A percentile compares a stretch with the other conserved stretches of the same genome.
phyloP scores from a whole-genome alignment of 345 rosid species.

The Lumnitzera racemosa region DNA sequence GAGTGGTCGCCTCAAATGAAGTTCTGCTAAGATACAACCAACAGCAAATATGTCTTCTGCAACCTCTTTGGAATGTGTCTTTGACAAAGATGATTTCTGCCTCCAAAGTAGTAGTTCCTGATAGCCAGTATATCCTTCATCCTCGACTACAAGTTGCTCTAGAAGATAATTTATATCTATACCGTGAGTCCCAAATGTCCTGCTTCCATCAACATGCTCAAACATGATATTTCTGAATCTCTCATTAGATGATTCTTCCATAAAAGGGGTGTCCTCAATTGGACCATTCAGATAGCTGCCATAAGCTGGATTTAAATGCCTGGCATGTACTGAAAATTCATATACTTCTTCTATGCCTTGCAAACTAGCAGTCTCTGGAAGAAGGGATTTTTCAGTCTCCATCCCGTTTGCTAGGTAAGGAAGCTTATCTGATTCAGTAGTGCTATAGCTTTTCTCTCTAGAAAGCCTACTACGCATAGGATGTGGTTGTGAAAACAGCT shows the following conservation, averaged over 20 bases:
- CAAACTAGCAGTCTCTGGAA: constrained; percentile 43
- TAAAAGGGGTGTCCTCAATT: constrained; percentile 18
- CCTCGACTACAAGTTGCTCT: constrained; percentile 52
- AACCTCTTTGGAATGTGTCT: constrained; percentile 27
- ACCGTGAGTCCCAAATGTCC: constrained; percentile 21
- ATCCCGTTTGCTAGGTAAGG: constrained; percentile 28
- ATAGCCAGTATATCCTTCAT: constrained; percentile 45
- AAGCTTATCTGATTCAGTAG: constrained; percentile 23
- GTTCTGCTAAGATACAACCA: constrained; percentile 84
- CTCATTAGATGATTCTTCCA: constrained; percentile 23
- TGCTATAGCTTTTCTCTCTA: constrained; percentile 19
- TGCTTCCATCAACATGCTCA: constrained; percentile 26
- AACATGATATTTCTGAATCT: constrained; percentile 18
- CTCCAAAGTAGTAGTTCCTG: constrained; percentile 70
- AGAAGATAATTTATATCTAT: constrained; percentile 58
- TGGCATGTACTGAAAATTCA: constrained; percentile 64
- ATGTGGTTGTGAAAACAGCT: constrained; percentile 70
- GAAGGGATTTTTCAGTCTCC: constrained; percentile 31
- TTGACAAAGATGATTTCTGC: constrained; percentile 35
- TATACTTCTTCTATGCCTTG: constrained; percentile 68
- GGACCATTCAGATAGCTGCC: constrained; percentile 14
- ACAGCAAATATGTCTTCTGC: constrained; percentile 72
- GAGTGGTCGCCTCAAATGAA: constrained; percentile 63
- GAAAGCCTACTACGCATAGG: constrained; percentile 45
- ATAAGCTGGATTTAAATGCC: constrained; percentile 59